Conservation (phyloP, 2,329 filamentous ascomycete species). For the Fusarium buxicola region DNA sequence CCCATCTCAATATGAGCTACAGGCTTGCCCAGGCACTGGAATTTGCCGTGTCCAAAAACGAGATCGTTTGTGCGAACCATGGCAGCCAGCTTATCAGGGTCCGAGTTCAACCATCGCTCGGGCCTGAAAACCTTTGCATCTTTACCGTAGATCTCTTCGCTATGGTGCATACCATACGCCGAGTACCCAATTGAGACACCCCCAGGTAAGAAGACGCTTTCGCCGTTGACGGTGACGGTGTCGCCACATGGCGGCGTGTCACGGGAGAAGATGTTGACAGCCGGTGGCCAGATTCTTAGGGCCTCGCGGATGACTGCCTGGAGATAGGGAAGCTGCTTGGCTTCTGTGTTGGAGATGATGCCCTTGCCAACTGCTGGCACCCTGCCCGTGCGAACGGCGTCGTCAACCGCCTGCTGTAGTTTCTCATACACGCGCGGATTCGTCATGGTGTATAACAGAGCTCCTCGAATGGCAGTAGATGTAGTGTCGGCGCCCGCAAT, state of each 20-base stretch:
- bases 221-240: slow-evolving; percentile 45
- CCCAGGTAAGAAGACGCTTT: slow-evolving; percentile 55
- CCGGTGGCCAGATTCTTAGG: slow-evolving; percentile 59
- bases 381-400: slow-evolving; percentile 55
- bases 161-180: slow-evolving; percentile 48
- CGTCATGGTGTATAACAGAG: slow-evolving; percentile 63
- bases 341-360: slow-evolving; percentile 50
- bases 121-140: slow-evolving; percentile 51
- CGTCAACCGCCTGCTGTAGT: slow-evolving; percentile 62
- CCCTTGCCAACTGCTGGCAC: background rate
- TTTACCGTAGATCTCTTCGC: slow-evolving; percentile 49
- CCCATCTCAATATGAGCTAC: slow-evolving; percentile 54
- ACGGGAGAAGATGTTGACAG: slow-evolving; percentile 53
- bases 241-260: slow-evolving; percentile 47
- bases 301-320: slow-evolving; percentile 63
- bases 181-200: slow-evolving; percentile 49
- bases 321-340: slow-evolving; percentile 58
- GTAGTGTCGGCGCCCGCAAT: slow-evolving; percentile 55
- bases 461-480: slow-evolving; percentile 55
- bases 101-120: slow-evolving; percentile 54
- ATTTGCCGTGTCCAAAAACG: slow-evolving; percentile 54
- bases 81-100: slow-evolving; percentile 41
- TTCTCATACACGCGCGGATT: slow-evolving; percentile 59
- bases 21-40: slow-evolving; percentile 53
- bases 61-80: slow-evolving; percentile 53